These are phyloP conservation scores for Neofusicoccum cordaticola DNA, from an alignment of 2,329 filamentous ascomycete species.

Conservation along the genomic window DNA sequence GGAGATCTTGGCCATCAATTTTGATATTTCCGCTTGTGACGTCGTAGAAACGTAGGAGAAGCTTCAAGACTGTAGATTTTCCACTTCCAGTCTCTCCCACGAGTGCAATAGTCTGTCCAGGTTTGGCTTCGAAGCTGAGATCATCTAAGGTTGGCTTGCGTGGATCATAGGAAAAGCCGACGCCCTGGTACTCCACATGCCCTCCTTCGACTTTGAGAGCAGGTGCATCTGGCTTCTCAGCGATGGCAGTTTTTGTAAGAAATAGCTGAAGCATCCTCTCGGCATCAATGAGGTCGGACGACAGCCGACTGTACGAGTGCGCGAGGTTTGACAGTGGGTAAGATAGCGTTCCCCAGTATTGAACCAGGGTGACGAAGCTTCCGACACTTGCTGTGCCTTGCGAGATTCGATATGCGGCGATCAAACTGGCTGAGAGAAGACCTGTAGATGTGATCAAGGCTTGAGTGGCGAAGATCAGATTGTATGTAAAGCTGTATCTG, in stretches of 20 bases:
- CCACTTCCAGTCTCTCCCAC: slow-evolving; percentile 63
- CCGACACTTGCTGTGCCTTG: slow-evolving; percentile 43
- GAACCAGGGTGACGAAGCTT: slow-evolving; percentile 63
- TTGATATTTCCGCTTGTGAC: slow-evolving; percentile 52
- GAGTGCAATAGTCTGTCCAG: slow-evolving; percentile 58
- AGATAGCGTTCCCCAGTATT: slow-evolving; percentile 58
- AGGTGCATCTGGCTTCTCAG: slow-evolving; percentile 10
- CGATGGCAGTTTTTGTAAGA: slow-evolving; percentile 17
- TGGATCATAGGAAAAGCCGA: slow-evolving; percentile 56
- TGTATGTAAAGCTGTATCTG: slow-evolving; percentile 27
- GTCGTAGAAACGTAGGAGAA: slow-evolving; percentile 62
- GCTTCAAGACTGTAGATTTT: slow-evolving; percentile 61
- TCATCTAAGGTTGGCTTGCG: slow-evolving; percentile 51
- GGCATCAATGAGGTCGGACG: slow-evolving; percentile 20
- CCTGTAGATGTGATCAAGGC: slow-evolving; percentile 49
- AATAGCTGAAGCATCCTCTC: slow-evolving; percentile 21
- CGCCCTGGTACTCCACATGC: slow-evolving; percentile 53
- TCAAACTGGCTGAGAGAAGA: slow-evolving; percentile 49
- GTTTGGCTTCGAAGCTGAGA: slow-evolving; percentile 48
- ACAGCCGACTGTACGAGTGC: slow-evolving; percentile 17
- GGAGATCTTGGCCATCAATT: slow-evolving; percentile 60
- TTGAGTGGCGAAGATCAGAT: slow-evolving; percentile 36
- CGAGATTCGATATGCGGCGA: slow-evolving; percentile 56
- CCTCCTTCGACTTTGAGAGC: slow-evolving; percentile 46
- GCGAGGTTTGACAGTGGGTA: slow-evolving; percentile 45